Evolutionary conservation across 331 rosid species (phyloP).

Genomic region (Malus hybrid): DNA sequence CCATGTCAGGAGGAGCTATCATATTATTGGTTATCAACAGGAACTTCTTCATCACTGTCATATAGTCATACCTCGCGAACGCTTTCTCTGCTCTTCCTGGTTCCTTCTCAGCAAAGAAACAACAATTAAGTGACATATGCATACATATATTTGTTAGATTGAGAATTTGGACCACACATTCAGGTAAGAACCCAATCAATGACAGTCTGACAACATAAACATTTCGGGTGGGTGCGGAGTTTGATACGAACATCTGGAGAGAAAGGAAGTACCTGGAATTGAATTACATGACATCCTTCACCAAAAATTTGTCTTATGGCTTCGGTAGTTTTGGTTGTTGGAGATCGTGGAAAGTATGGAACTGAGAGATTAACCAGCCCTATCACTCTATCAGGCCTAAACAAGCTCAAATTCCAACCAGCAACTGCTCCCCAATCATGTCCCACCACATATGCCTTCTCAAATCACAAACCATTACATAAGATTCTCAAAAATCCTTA

Average conservation of each 20-base stretch:
- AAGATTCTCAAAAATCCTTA: not conserved
- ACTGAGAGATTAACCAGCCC: constrained; percentile 47
- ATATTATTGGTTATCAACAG: constrained; percentile 22
- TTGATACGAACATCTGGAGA: not conserved
- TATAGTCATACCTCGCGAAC: constrained; percentile 67
- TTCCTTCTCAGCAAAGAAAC: constrained; percentile 39
- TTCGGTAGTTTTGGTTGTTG: constrained; percentile 35
- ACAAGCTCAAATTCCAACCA: constrained; percentile 59
- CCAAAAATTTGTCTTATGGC: constrained; percentile 27
- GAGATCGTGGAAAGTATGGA: constrained; percentile 54
- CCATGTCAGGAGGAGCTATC: constrained; percentile 61
- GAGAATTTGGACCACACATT: not conserved
- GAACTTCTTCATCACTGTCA: constrained; percentile 68
- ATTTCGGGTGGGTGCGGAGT: not conserved
- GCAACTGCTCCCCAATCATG: constrained; percentile 58
- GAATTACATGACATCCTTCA: constrained; percentile 42
- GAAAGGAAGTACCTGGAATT: constrained; percentile 47
- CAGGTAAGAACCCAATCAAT: not conserved
- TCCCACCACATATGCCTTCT: constrained; percentile 64
- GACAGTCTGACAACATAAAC: not conserved
- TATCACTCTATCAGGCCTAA: constrained; percentile 71
- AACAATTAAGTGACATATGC: not conserved
- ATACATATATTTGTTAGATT: not conserved
- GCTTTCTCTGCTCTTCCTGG: constrained; percentile 76
- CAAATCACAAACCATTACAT: not conserved